Conservation (phyloP, 345 rosid genomes). For the Linum usitatissimum region DNA sequence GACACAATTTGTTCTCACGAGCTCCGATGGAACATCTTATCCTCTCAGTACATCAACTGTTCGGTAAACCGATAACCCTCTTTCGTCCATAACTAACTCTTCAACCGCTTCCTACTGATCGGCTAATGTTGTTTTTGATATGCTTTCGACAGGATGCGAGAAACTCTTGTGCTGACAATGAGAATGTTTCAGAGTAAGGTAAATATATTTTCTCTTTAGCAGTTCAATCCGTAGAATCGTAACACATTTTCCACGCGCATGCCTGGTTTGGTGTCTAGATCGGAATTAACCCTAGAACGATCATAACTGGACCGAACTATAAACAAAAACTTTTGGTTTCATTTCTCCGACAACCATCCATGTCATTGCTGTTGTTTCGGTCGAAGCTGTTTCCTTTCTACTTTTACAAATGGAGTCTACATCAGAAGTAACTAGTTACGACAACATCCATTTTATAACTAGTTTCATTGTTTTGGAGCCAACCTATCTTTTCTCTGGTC, state of each 20-base stretch:
- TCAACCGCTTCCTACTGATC: neutral
- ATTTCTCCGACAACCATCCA: too few relatives aligned
- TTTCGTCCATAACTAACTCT: neutral
- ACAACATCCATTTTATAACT: too few relatives aligned
- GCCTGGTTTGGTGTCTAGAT: neutral
- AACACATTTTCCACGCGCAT: neutral
- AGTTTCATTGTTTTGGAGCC: too few relatives aligned
- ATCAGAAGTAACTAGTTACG: too few relatives aligned
- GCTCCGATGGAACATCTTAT: neutral
- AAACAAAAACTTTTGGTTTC: too few relatives aligned
- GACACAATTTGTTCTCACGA: neutral
- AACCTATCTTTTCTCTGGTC: too few relatives aligned
- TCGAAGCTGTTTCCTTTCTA: too few relatives aligned
- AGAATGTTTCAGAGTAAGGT: constrained; percentile 25
- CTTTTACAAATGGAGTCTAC: too few relatives aligned
- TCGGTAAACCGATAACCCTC: neutral
- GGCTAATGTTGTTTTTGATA: neutral
- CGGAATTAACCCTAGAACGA: too few relatives aligned
- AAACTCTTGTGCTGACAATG: constrained; percentile 21
- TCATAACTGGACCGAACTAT: too few relatives aligned
- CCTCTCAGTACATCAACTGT: neutral
- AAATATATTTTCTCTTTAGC: neutral
- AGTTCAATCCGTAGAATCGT: neutral
- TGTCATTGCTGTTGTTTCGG: too few relatives aligned
- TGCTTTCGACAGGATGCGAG: constrained; percentile 12